Percentiles rank a stretch among this genome's conserved stretches.
These are phyloP conservation scores for Ceratocystis diversiconidia DNA, from an alignment of 2,329 filamentous ascomycete species.

Conservation along the genomic window DNA sequence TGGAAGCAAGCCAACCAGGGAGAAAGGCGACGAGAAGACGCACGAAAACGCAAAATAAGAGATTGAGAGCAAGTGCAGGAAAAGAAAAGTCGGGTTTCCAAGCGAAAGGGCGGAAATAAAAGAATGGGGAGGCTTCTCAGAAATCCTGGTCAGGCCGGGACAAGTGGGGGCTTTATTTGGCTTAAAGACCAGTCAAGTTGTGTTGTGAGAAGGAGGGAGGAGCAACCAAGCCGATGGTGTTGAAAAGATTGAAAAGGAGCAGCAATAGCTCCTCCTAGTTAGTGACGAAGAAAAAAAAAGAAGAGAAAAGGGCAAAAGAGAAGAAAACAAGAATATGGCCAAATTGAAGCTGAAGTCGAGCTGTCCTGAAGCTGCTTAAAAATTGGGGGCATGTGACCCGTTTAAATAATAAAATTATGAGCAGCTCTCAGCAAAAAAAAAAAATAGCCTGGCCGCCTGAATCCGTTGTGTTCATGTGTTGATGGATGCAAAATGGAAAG, in stretches of 20 bases:
- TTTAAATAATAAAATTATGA: not conserved
- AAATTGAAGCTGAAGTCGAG: not conserved
- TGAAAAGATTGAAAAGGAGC: not conserved
- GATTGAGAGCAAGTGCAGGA: not conserved
- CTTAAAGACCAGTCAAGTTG: conserved; percentile 5
- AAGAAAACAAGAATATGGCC: too few species aligned
- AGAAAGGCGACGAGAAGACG: not conserved
- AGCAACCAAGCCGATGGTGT: not conserved
- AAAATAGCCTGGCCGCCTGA: not conserved
- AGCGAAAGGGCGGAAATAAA: not conserved
- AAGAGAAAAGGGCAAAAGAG: not conserved
- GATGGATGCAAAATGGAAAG: not conserved
- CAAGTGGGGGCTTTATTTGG: conserved; percentile 12
- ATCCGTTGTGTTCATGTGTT: not conserved
- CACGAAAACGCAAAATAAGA: not conserved
- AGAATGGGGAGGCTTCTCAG: not conserved
- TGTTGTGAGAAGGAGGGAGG: not conserved
- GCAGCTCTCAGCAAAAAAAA: not conserved
- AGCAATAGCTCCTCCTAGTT: not conserved
- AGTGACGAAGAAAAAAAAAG: not conserved
- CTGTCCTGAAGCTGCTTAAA: not conserved
- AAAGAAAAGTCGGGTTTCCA: not conserved
- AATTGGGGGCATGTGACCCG: not conserved
- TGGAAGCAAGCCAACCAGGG: not conserved
- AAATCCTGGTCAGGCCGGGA: conserved; percentile 11